These are phyloP conservation scores for Phaeodactylum tricornutum DNA, from an alignment of 108 stramenopile species.

Conservation along the genomic window DNA sequence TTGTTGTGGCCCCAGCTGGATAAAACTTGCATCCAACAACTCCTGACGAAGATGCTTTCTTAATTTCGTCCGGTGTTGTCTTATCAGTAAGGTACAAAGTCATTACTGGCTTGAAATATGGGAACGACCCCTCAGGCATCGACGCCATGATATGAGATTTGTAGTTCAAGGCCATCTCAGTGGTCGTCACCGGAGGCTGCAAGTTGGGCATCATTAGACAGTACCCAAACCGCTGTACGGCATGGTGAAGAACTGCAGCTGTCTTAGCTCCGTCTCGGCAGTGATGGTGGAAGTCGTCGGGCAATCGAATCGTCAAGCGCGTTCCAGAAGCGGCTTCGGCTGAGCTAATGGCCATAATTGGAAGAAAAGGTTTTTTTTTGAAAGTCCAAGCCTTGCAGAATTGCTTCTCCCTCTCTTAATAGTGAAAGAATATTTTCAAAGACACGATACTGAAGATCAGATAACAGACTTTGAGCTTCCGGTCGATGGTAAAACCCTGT, in stretches of 20 bases:
- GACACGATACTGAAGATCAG: too few relatives aligned
- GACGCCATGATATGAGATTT: conserved; percentile 64
- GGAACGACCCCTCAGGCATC: conserved; percentile 17
- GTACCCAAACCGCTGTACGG: conserved; percentile 61
- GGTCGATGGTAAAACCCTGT: too few relatives aligned
- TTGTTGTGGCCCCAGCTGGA: conserved; percentile 99
- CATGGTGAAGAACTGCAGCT: conserved; percentile 50
- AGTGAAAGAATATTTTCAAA: too few relatives aligned
- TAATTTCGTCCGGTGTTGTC: conserved; percentile 90
- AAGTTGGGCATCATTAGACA: conserved; percentile 97
- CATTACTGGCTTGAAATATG: conserved; percentile 83
- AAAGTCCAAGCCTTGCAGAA: too few relatives aligned
- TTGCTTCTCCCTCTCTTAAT: too few relatives aligned
- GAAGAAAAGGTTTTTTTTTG: too few relatives aligned
- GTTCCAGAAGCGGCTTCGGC: conserved; percentile 6
- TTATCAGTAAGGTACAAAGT: conserved; percentile 95
- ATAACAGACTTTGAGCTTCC: too few relatives aligned
- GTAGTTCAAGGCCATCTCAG: conserved; percentile 83
- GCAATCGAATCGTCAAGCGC: conserved; percentile 46
- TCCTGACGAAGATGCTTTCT: conserved; percentile 51
- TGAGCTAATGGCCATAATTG: too few relatives aligned
- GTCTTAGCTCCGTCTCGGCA: conserved; percentile 76
- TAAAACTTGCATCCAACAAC: conserved; percentile 94
- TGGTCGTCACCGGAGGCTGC: conserved; percentile 92
- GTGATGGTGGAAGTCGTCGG: conserved; percentile 98